Base-by-base conservation (phyloP, 2,329 filamentous ascomycete genomes). In the Phaeosphaeria sp. region DNA sequence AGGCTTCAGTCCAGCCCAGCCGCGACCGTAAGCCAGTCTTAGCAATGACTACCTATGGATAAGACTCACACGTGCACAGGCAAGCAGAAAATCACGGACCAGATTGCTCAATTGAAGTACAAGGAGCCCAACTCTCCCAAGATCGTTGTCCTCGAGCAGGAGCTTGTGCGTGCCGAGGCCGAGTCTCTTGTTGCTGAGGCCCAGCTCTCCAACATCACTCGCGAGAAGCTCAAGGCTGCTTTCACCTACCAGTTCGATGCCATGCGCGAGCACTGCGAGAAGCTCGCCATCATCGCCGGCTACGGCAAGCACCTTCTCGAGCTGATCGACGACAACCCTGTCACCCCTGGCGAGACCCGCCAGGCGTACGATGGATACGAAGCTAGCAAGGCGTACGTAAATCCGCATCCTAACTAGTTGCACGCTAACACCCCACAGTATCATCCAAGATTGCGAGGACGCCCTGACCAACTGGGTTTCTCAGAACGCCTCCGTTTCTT, bases 211-310 rank as follows among this genome's bases (percentile, higher is more conserved):
- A 99, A 99, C 85, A 99, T 99, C 75, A 99, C 96, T 23, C 94
- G 95, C 72, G 94, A 99, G 82, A 99, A 99, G 86, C 89, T 99
- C 77, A 99, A 99, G 87, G 91, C 94, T 52, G 95, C 95, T 42
- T 99, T 97, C 82, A 91, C 90, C 53, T 99, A 98, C 83, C 95
- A 99, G 77, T 99, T 99, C 72, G 94, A 99, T 76, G 95, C 95
- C 44, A 88, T 99, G 65, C 91, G 92, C 60, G 95, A 99, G 83
- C 95, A 98, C 81, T 95, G 91, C 78, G 95, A 99, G 82, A 99
- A 99, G 84, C 87, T 98, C 22, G 95, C 95, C 74, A 96, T 99
- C 76, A 97, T 99, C 73, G 95, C 95, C 42, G 93, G 94, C 59
- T 99, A 92, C 78, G 95, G 95, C 73, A 99, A 98, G 85, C 95